Evolutionary conservation across 108 stramenopile genomes (phyloP), one percentile per base, ranked within the genome.

Genomic region (Tribonema minus): DNA sequence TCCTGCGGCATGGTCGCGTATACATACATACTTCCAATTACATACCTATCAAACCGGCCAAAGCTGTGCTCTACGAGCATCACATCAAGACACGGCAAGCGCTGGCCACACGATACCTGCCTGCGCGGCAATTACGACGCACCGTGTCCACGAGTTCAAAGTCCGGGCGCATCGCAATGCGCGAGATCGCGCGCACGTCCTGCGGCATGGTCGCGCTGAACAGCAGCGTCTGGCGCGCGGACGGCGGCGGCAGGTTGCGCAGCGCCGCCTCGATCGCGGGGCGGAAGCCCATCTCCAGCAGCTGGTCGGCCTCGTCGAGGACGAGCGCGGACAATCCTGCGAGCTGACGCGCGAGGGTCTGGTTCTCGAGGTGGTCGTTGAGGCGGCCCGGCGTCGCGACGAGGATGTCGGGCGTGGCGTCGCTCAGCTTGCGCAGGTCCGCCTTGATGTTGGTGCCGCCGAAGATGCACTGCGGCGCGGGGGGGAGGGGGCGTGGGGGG

Each of bases 161-260:
- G 46, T 61, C 15, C 9, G 65, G 46, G 58, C 84, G 80, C 75
- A 93, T 78, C 35, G 87, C 82, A 28, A 83, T 32, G 37, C 61
- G 65, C 58, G 94, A 86, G 61, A 93, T 83, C 23, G 61, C 66
- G 64, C 85, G 80, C 31, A 95, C 71, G 37, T 78, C 82, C 35
- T 64, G 66, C 25, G 95, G 92, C n/a, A 96, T 71, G 9, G 96
- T 98, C 4, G 96, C 96, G n/a, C 92, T 92, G 78, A 98, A 98
- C 2, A 98, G 86, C 12, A 96, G 85, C 6, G 93, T 95, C 76
- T 95, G 95, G 28, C 94, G 90, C 32, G 32, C 37, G 37, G 9
- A 4, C 29, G 27, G 61, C 35, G 82, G 28, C 3, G 93, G 92
- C 67, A 98, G 54, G 76, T 71, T 85, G 26, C 82, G 70, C 65